A percentile compares a stretch with the other conserved stretches of the same genome.
Evolutionary conservation across 768 basidiomycete species (phyloP).

Genomic region (Pholiota molesta): DNA sequence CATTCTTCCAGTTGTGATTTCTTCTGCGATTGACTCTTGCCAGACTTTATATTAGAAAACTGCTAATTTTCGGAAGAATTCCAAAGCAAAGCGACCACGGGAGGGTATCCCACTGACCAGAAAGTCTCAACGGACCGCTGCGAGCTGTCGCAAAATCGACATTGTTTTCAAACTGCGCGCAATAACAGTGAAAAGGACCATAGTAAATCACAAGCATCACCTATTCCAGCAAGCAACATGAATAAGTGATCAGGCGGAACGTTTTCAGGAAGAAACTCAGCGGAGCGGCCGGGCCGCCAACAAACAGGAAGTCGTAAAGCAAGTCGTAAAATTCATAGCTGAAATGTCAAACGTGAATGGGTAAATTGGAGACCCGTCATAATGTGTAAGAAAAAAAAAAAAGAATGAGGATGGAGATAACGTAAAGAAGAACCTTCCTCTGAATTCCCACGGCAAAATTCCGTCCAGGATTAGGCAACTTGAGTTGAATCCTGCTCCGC

Average conservation of each 20-base stretch:
- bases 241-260: slow-evolving; percentile 4
- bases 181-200: background rate
- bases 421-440: slow-evolving; percentile 4
- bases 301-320: slow-evolving; percentile 3
- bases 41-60: background rate
- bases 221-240: background rate
- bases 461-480: slow-evolving; percentile 25
- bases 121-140: background rate
- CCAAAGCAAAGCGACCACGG: no score
- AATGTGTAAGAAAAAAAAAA: slow-evolving; percentile 1
- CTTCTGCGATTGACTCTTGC: background rate
- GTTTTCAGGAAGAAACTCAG: slow-evolving; percentile 6
- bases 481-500: slow-evolving; percentile 48
- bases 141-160: background rate
- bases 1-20: slow-evolving; percentile 1
- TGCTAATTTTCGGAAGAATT: background rate
- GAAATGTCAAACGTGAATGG: slow-evolving; percentile 6
- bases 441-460: slow-evolving; percentile 6
- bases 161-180: background rate
- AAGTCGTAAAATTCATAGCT: slow-evolving; percentile 15
- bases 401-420: slow-evolving; percentile 1
- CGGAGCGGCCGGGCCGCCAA: slow-evolving; percentile 3
- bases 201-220: background rate
- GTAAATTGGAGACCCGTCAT: background rate
- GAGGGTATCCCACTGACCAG: background rate